Evolutionary conservation across 2,329 filamentous ascomycete species (phyloP).

Genomic region (Bisporella sp.): DNA sequence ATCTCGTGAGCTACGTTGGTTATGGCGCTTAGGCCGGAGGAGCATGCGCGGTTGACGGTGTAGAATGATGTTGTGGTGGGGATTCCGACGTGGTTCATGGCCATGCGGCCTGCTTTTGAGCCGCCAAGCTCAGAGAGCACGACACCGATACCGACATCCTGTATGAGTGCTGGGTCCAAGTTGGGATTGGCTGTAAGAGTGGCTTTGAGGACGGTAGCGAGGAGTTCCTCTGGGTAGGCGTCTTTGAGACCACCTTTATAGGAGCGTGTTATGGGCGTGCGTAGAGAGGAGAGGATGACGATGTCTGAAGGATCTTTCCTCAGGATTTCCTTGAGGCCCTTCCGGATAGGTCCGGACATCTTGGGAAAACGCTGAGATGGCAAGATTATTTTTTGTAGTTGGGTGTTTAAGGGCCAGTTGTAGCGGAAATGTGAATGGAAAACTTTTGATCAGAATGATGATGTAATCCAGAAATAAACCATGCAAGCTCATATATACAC

Average conservation of each 20-base stretch:
- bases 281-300: conserved; percentile 84
- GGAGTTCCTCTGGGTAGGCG: conserved; percentile 84
- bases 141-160: conserved; percentile 82
- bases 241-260: conserved; percentile 81
- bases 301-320: conserved; percentile 73
- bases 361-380: not conserved
- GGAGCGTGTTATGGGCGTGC: conserved; percentile 78
- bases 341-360: conserved; percentile 37
- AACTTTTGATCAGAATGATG: too few species aligned
- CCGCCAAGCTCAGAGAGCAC: conserved; percentile 89
- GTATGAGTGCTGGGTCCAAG: conserved; percentile 60
- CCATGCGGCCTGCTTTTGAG: conserved; percentile 86
- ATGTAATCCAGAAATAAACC: too few species aligned
- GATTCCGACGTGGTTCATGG: conserved; percentile 76
- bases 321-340: conserved; percentile 69
- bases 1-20: conserved; percentile 70
- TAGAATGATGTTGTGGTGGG: conserved; percentile 67
- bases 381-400: not conserved
- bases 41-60: conserved; percentile 85
- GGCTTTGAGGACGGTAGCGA: conserved; percentile 58
- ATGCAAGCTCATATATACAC: too few species aligned
- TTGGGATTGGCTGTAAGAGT: conserved; percentile 67
- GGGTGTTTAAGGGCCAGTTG: not conserved
- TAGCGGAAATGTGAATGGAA: not conserved
- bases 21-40: conserved; percentile 70